Evolutionary conservation across 2,329 filamentous ascomycete genomes (phyloP), one percentile per base, ranked within the genome.

Genomic region (Diaporthe sp.): DNA sequence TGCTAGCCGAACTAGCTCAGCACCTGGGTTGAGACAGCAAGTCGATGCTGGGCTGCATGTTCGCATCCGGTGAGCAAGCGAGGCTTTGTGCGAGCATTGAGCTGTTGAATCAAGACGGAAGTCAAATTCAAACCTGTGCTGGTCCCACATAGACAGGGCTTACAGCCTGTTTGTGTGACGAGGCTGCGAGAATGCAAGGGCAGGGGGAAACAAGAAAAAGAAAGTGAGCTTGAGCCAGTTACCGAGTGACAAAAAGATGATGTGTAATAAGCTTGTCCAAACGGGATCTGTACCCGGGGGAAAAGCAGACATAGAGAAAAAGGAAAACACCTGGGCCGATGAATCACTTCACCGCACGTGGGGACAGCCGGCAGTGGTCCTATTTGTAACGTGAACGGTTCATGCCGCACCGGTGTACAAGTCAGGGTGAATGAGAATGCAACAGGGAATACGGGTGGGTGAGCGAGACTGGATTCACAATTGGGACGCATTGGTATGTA

Each of bases 301-400:
- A 63, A 57, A 73, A 73, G 58, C 58, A 61, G 25, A 42, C 5
- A 13, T 2, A 44, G 28, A 55, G 13, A 39, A 73, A 55, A 65
- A 51, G 63, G 20, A 44, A 65, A 17, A 10, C 25, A 34, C 25
- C 17, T 55, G n/a, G 65, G n/a, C 42, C 39, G 58, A 73, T 65
- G 71, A 73, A 65, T 65, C 71, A 73, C 49, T 65, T 63, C 34
- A 15, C 55, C 37, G 60, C 71, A 73, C 58, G 71, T 73, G 71
- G 71, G 58, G 12, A 13, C 17, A 44, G 47, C 39, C 58, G 34
- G 47, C 58, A 65, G 47, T 51, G 25, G 15, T 25, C 22, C 34
- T 10, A 20, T 22, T 28, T 22, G 37, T 44, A 31, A 49, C 17
- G 7, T 39, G 28, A 28, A 55, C 17, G 44, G 67, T 70, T 22